Base-by-base conservation (phyloP, 306 rosid genomes). In the Quercus aquifolioides region DNA sequence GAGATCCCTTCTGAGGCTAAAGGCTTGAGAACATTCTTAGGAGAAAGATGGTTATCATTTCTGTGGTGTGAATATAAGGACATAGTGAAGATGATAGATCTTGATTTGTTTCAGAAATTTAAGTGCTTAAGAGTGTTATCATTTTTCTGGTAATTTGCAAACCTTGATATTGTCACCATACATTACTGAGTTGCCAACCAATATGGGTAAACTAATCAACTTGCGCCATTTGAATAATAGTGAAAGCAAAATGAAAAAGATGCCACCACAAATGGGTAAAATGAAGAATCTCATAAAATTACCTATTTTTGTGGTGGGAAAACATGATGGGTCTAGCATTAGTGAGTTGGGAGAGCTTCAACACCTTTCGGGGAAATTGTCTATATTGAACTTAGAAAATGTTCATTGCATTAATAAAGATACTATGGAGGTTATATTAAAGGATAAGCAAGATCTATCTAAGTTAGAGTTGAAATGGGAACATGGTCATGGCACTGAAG, bases 51-150 rank as follows among this genome's bases (percentile, higher is more conserved):
- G n/a, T 5, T 33, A 33, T 33, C 41, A 1, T 33, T 33, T 33
- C 8, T 33, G 8, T 14, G 26, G 21, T 3, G 4, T 1, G 23
- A 46, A 3, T 4, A 14, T 12, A 1, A 15, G 1, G 13, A 43
- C 51, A 12, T 13, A 2, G 69, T 52, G 59, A 13, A 58, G 13
- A 71, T 35, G 4, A 55, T 75, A 14, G 20, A 73, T 78, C 41
- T 0, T 33, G 31, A 4, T 5, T 59, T 78, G 30, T 65, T 83
- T 8, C 30, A 19, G 2, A 46, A 28, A 14, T 38, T 62, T 18
- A 80, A 55, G 21, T 14, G 26, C 58, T 74, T 86, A 5, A 63
- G 88, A 4, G 87, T 77, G 3, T 78, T 80, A 19, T 78, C 81
- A 4, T 7, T 75, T 75, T n/a, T 33, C 69, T 7, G 10, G 33